These are phyloP conservation scores for Melocanna baccifera DNA, from an alignment of 176 grass and related monocot species.

Conservation along the genomic window DNA sequence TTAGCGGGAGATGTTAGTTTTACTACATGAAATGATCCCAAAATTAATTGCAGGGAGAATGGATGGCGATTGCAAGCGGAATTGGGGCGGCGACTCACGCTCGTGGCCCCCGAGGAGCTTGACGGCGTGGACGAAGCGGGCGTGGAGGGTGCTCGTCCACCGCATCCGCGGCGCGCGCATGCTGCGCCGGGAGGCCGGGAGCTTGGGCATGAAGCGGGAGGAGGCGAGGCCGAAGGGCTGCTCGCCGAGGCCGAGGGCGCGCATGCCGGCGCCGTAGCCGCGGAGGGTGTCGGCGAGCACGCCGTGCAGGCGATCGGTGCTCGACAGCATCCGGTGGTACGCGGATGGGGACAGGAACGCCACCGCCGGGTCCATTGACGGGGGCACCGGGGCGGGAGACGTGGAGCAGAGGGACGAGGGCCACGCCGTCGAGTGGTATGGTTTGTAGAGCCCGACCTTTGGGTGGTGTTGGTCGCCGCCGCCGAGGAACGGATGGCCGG, in stretches of 20 bases:
- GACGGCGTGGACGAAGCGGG: conserved; percentile 85
- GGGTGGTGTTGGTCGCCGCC: conserved; percentile 4
- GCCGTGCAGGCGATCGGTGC: conserved; percentile 46
- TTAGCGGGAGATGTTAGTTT: background rate
- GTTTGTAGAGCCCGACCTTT: conserved; percentile 27
- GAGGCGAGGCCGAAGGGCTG: conserved; percentile 5
- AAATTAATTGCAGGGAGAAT: background rate
- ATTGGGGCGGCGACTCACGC: conserved; percentile 33
- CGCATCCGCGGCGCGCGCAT: conserved; percentile 86
- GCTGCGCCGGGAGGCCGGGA: conserved; percentile 47
- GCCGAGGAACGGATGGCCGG: conserved; percentile 18
- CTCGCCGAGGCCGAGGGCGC: background rate
- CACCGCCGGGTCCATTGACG: conserved; percentile 5
- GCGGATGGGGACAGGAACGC: conserved; percentile 28
- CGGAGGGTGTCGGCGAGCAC: conserved; percentile 36
- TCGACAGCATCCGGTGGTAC: conserved; percentile 51
- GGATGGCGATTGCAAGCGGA: background rate
- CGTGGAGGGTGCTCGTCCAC: conserved; percentile 81
- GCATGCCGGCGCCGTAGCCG: conserved; percentile 8
- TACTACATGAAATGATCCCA: background rate
- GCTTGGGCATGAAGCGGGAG: conserved; percentile 46
- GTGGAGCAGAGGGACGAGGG: background rate
- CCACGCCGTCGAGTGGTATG: conserved; percentile 25
- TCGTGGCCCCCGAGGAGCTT: conserved; percentile 94
- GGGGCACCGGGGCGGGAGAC: background rate